These are phyloP conservation scores for Eleusine coracana DNA, from an alignment of 176 grass and related monocot genomes.

Conservation along the genomic window DNA sequence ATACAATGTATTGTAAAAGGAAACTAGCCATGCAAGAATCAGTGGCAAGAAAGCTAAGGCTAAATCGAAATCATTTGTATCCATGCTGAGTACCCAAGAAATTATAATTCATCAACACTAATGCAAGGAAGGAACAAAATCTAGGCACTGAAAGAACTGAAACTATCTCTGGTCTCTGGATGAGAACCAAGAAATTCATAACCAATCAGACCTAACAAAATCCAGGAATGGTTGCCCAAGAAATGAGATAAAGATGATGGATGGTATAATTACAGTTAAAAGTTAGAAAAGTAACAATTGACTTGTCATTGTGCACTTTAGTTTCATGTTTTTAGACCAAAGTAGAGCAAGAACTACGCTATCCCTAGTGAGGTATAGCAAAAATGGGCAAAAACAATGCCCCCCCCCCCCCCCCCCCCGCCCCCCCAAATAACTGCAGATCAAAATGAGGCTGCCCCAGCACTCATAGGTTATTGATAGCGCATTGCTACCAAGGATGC, in stretches of 20 bases:
- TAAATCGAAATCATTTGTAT: constrained; percentile 11
- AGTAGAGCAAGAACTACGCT: neutral
- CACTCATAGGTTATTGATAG: neutral
- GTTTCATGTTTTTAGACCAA: neutral
- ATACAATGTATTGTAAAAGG: too few relatives aligned
- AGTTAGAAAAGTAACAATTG: neutral
- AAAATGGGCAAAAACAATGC: neutral
- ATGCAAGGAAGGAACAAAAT: neutral
- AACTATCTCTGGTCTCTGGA: neutral
- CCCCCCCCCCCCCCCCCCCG: neutral
- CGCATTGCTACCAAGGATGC: neutral
- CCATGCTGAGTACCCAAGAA: neutral
- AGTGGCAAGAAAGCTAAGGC: neutral
- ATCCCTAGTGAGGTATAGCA: neutral
- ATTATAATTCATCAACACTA: neutral
- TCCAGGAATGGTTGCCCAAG: neutral
- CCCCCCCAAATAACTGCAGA: neutral
- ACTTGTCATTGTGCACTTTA: neutral
- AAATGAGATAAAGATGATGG: neutral
- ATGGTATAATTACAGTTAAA: neutral
- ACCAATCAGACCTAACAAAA: neutral
- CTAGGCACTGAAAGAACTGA: neutral
- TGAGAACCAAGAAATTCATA: neutral
- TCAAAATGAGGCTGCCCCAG: neutral
- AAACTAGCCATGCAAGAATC: too few relatives aligned